Evolutionary conservation across 495 filamentous ascomycete genomes (phyloP).

Genomic region (Talaromyces liani): DNA sequence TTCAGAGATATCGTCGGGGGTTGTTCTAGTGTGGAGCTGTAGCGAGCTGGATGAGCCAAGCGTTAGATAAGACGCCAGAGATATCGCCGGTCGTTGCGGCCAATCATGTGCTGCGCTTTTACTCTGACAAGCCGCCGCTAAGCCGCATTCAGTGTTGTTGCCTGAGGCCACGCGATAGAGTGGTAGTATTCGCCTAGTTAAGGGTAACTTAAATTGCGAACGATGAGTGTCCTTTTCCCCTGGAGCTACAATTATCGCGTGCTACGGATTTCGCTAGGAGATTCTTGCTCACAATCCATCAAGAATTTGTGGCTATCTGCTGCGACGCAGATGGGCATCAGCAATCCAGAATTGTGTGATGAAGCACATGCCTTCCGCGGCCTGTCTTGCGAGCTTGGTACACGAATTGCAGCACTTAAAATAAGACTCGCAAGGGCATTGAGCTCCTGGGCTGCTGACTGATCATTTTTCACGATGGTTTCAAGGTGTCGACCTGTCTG

Average conservation of each 20-base stretch:
- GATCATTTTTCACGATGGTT: background rate
- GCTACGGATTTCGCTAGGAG: background rate
- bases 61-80: background rate
- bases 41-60: slow-evolving; percentile 3
- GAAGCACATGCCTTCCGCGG: background rate
- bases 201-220: background rate
- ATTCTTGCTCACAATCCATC: background rate
- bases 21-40: background rate
- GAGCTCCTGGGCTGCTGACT: background rate
- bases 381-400: background rate
- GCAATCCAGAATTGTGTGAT: background rate
- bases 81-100: background rate
- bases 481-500: background rate
- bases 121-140: background rate
- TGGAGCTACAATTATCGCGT: background rate
- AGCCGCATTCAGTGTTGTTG: background rate
- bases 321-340: background rate
- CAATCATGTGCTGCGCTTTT: background rate
- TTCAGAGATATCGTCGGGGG: background rate
- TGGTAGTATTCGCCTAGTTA: background rate
- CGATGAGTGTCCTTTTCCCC: background rate
- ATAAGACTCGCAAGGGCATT: background rate
- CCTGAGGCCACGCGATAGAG: background rate
- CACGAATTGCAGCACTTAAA: background rate
- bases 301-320: background rate